Base-by-base conservation (phyloP, 177 flowering plant species). In the Vitis hybrid region DNA sequence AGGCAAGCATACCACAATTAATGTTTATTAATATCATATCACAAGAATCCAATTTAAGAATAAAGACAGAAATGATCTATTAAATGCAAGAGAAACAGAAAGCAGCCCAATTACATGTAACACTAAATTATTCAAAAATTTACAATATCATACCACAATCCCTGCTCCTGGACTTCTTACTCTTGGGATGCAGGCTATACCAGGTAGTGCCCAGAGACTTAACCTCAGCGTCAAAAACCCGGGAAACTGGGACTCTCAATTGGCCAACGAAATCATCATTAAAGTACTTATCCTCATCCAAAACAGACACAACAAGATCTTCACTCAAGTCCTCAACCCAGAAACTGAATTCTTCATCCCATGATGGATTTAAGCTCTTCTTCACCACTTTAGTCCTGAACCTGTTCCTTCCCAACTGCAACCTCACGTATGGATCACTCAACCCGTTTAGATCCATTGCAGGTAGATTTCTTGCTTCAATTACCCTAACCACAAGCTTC, bases 251-350 rank as follows among this genome's bases (percentile, higher is more conserved):
- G 3, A 95, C 60, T 65, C 81, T 89, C 21, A 95, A 52, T 70
- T 75, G 88, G 7, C 99, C 98, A n/a, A 95, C 83, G 70, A 93
- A 90, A 74, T 95, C 98, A 77, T 93, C 91, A 60, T 84, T 90
- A 74, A 90, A 90, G 80, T 86, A 93, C 87, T 85, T 90, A 68
- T 93, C 98, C 69, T 93, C 99, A 78, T 93, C 96, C 72, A 89
- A 62, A 24, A 93, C 97, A 77, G 78, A 83, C 48, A 95, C 66
- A 2, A 78, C 62, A 18, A 95, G 88, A 75, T 88, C 93, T 46
- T 89, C 97, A 1, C 84, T 83, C 70, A 95, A 82, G 74, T 95
- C 99, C 18, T 91, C 98, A 11, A 95, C 98, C 70, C 75, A 67
- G 70, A 93, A 93, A 74, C 79, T 68, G 67, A 93, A 95, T 10